These are phyloP conservation scores for Suillus clintonianus DNA, from an alignment of 768 basidiomycete species.

Conservation along the genomic window DNA sequence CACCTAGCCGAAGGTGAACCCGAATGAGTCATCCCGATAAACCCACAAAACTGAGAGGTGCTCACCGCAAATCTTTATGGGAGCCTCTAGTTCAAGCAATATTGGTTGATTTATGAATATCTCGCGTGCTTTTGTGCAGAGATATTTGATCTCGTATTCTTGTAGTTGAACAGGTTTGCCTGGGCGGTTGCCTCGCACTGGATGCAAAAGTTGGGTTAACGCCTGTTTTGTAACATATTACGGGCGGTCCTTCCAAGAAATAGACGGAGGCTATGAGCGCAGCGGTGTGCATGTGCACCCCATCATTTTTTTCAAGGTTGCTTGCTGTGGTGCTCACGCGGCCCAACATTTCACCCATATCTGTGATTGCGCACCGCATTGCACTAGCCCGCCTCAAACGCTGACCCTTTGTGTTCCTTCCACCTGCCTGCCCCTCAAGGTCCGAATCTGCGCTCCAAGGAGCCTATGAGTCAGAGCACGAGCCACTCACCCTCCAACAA, in stretches of 20 bases:
- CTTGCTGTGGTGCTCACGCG: constrained; percentile 4
- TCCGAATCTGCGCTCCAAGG: constrained; percentile 2
- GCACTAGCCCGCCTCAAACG: neutral
- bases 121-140: constrained; percentile 98
- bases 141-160: constrained; percentile 99
- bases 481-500: constrained; percentile 88
- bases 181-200: constrained; percentile 97
- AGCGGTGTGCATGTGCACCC: constrained; percentile 1
- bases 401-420: neutral
- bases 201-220: constrained; percentile 15
- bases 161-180: constrained; percentile 97
- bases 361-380: neutral
- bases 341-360: constrained; percentile 2
- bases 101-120: constrained; percentile 99
- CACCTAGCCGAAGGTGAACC: constrained; percentile 55
- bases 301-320: constrained; percentile 9
- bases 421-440: neutral
- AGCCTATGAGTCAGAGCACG: constrained; percentile 22
- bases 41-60: constrained; percentile 18
- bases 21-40: constrained; percentile 24
- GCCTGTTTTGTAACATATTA: constrained; percentile 1
- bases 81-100: constrained; percentile 95
- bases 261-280: constrained; percentile 1
- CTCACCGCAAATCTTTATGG: constrained; percentile 99
- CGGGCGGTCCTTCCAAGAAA: neutral